Base-by-base conservation (phyloP, 2,329 filamentous ascomycete species). In the Grosmannia clavigera region DNA sequence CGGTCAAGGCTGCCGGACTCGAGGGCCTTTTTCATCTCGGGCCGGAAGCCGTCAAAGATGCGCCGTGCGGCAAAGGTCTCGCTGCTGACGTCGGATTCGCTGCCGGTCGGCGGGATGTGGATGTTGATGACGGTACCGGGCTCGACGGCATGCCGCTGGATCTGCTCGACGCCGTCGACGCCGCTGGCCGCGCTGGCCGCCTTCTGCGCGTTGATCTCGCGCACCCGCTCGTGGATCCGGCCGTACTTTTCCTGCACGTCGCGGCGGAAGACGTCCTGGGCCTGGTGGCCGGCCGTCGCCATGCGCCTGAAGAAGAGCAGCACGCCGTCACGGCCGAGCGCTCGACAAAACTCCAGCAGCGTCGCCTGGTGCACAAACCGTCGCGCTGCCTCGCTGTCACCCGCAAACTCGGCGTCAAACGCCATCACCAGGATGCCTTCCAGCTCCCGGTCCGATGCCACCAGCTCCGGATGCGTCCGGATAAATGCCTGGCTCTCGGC, bases 281-380 rank as follows among this genome's bases (percentile, higher is more conserved):
- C 95, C 74, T 96, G 87, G 73, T 99, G 92, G 38, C 87, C 89
- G 67, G 84, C 84, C 3, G 88, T 95, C 27, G 88, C 94, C 71
- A 99, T 92, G 61, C 92, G 87, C 75, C 94, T 95, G 81, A 99
- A 99, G 79, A 99, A 99, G 35, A 97, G 75, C 6, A 84, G 82
- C 10, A 96, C 91, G 27, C 92, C 92, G 67, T 97, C 90, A 65
- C 83, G 84, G 63, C 92, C 92, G 7, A 99, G 80, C 51, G 90
- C 87, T 11, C 92, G 84, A 75, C 94, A 99, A 76, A 99, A 99
- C 72, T 99, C 94, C 50, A 99, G 76, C 14, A 99, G 79, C 19
- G 97, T 79, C 3, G 88, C 92, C 71, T 97, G 92, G 73, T 99
- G 94, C 27, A 99, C 91, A 73, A 86, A 96, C 71, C 92, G 89